Evolutionary conservation across 192 early-diverging fungal species (phyloP).

Genomic region (Diversispora epigaea): DNA sequence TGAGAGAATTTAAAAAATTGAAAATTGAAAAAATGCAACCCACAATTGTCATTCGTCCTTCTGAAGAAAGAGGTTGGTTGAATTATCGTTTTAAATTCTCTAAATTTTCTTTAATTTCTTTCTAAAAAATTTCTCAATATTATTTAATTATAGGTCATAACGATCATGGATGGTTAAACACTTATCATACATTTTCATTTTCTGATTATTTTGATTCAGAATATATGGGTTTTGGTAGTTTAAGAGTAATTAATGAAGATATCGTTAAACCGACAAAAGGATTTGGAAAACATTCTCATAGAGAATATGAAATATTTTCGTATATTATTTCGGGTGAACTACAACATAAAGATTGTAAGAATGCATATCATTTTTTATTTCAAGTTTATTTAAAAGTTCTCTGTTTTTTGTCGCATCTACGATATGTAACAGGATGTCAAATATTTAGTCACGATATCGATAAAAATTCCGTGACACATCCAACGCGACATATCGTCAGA

Average conservation of each 20-base stretch:
- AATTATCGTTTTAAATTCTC: too few relatives aligned
- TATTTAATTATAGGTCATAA: conserved; percentile 33
- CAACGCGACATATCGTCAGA: background rate
- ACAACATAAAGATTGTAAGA: conserved; percentile 44
- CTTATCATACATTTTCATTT: conserved; percentile 49
- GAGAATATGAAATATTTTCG: conserved; percentile 45
- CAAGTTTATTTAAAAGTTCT: background rate
- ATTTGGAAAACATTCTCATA: conserved; percentile 46
- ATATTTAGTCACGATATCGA: too few relatives aligned
- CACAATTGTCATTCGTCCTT: too few relatives aligned
- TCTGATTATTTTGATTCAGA: conserved; percentile 44
- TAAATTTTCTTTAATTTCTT: too few relatives aligned
- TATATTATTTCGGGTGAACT: conserved; percentile 46
- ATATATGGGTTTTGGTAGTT: conserved; percentile 35
- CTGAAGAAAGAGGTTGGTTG: too few relatives aligned
- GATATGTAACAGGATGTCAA: too few relatives aligned
- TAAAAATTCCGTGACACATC: too few relatives aligned
- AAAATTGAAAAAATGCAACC: too few relatives aligned
- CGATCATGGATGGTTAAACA: conserved; percentile 43
- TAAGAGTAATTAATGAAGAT: conserved; percentile 51
- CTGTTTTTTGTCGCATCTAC: background rate
- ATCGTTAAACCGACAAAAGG: conserved; percentile 36
- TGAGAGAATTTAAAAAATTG: too few relatives aligned
- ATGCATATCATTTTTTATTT: conserved; percentile 14
- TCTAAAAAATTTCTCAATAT: too few relatives aligned